Evolutionary conservation across 2,329 filamentous ascomycete species (phyloP), one percentile per base, ranked within the genome.

Genomic region (Didymella keratinophila): DNA sequence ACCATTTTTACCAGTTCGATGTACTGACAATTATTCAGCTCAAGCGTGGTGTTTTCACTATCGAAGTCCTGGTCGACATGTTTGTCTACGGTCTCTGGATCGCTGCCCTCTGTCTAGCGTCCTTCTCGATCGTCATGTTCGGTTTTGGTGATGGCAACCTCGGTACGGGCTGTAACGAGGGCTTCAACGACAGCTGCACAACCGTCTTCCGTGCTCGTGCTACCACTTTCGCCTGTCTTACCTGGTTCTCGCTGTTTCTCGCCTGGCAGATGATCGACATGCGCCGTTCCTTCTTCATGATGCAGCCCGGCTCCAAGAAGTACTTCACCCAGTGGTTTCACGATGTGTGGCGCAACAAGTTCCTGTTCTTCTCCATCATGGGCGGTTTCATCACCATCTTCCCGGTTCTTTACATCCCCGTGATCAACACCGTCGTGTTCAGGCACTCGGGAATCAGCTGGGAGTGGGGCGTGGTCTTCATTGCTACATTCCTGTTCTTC

Each of bases 201-300:
- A 66, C 70, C 16, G 73, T 76, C 2, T 76, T 75, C 68, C 74
- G 74, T 41, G 89, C 89, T 2, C 86, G 90, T 37, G 88, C 88
- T 1, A 91, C 90, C 0, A 89, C 87, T 1, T 92, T 92, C 70
- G 88, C 87, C 42, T 89, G 86, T 64, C 82, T 92, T 45, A 92
- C 89, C 0, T 92, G 89, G 89, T 89, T 89, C 68, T 88, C 89
- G 0, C 82, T 92, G 18, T 90, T 92, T 79, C 81, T 91, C 9
- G 89, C 90, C 1, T 93, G 90, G 90, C 89, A 93, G 73, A 89
- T 91, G 71, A 66, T 63, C 63, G 83, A 90, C 71, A 84, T 89
- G 78, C 87, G 89, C 32, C 85, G 87, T 50, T 88, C 85, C 8
- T 90, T 92, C 80, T 92, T 92, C 82, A 82, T 84, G 68, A 89